Evolutionary conservation across 1,139 yeast genomes (phyloP).

Genomic region (Diutina scorzettiae): DNA sequence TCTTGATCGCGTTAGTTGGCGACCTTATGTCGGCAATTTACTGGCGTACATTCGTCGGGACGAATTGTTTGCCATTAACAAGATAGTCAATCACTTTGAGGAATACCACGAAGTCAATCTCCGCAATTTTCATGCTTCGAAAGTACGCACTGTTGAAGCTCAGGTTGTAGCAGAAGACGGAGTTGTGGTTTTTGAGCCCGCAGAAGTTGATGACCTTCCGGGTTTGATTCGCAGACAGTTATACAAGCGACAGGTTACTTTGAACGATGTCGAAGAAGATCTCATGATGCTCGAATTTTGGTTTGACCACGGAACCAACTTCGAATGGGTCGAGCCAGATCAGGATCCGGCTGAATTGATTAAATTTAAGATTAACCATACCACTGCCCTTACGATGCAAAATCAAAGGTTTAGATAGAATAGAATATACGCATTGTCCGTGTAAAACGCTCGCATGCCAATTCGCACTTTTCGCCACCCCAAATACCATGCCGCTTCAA

Average conservation of each 20-base stretch:
- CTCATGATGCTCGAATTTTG: slow-evolving; percentile 60
- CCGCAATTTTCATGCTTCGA: slow-evolving; percentile 21
- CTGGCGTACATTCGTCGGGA: slow-evolving; percentile 17
- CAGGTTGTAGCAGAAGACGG: background rate
- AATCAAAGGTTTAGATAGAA: background rate
- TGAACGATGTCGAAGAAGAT: slow-evolving; percentile 22
- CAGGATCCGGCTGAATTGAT: slow-evolving; percentile 48
- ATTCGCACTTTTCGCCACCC: slow-evolving; percentile 3
- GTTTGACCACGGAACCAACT: slow-evolving; percentile 69
- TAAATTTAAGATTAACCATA: background rate
- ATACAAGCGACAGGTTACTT: background rate
- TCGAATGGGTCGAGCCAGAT: slow-evolving; percentile 73
- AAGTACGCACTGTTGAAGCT: background rate
- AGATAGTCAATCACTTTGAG: slow-evolving; percentile 26
- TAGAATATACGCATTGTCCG: background rate
- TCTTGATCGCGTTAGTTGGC: slow-evolving; percentile 20
- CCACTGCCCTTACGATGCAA: too few relatives aligned
- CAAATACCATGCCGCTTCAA: background rate
- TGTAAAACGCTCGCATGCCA: too few relatives aligned
- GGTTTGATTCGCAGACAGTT: background rate
- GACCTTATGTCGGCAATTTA: slow-evolving; percentile 17
- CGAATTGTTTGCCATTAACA: slow-evolving; percentile 20
- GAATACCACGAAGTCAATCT: slow-evolving; percentile 29
- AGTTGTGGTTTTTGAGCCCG: background rate
- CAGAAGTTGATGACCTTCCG: background rate